Conservation (phyloP, 1,284 basidiomycete genomes). For the Ustilago cynodontis region DNA sequence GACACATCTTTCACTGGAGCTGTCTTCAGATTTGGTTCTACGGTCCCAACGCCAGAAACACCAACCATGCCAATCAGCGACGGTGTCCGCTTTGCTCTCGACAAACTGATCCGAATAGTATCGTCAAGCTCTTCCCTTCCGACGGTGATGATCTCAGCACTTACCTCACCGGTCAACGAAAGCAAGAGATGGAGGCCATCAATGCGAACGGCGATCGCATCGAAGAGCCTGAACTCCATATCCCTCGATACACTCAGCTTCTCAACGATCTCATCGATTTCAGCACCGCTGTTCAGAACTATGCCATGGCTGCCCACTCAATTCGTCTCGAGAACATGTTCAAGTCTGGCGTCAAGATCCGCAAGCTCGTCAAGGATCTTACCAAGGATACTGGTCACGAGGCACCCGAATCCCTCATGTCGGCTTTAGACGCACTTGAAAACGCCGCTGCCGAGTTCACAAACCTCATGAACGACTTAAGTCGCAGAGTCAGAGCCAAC, state of each 20-base stretch:
- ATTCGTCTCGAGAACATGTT: constrained; percentile 11
- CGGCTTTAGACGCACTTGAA: constrained; percentile 18
- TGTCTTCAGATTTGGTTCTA: constrained; percentile 47
- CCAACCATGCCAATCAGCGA: constrained; percentile 7
- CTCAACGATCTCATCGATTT: constrained; percentile 44
- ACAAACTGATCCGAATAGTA: neutral
- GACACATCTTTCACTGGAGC: constrained; percentile 48
- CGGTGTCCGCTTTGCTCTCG: constrained; percentile 43
- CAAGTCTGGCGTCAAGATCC: constrained; percentile 29
- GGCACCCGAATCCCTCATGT: constrained; percentile 5
- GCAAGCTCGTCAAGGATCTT: constrained; percentile 26
- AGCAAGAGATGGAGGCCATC: neutral
- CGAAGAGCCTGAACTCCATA: neutral
- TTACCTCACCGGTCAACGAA: constrained; percentile 32
- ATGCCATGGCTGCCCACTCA: constrained; percentile 33
- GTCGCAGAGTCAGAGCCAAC: constrained; percentile 4
- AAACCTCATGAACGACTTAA: constrained; percentile 14
- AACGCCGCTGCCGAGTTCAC: constrained; percentile 10
- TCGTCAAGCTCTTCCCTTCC: constrained; percentile 37
- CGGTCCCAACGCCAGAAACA: constrained; percentile 7
- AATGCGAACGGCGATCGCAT: neutral
- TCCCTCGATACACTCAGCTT: constrained; percentile 11
- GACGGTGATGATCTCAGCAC: constrained; percentile 43
- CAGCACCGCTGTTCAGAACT: constrained; percentile 29
- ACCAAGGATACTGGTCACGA: constrained; percentile 2